These are phyloP conservation scores for Penicillium sp. DNA, from an alignment of 2,329 filamentous ascomycete genomes.

Conservation along the genomic window DNA sequence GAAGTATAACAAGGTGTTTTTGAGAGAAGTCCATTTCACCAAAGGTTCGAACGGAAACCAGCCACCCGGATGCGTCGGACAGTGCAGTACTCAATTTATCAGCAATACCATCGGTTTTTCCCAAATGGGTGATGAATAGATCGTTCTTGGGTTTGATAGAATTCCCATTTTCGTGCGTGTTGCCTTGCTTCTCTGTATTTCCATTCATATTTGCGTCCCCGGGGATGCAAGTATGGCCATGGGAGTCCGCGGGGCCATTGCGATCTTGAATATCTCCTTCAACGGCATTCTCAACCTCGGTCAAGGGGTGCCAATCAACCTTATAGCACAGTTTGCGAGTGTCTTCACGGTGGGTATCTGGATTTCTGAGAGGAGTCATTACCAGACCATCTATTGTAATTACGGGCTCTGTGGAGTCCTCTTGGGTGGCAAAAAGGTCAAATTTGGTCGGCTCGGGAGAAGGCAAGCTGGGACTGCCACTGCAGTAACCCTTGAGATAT, in stretches of 20 bases:
- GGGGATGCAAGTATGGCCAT: not conserved
- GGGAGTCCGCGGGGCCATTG: not conserved
- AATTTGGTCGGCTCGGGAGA: slow-evolving; percentile 23
- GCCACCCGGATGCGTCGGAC: slow-evolving; percentile 7
- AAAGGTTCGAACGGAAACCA: slow-evolving; percentile 8
- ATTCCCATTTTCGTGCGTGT: not conserved
- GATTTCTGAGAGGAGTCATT: slow-evolving; percentile 29
- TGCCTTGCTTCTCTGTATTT: not conserved
- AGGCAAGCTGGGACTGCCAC: slow-evolving; percentile 20
- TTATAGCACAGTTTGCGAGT: slow-evolving; percentile 26
- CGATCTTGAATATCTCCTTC: slow-evolving; percentile 6
- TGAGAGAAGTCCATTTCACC: slow-evolving; percentile 12
- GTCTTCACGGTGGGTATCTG: slow-evolving; percentile 5
- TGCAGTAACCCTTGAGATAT: slow-evolving; percentile 24
- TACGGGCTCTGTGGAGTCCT: slow-evolving; percentile 18
- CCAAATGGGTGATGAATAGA: slow-evolving; percentile 19
- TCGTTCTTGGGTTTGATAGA: not conserved
- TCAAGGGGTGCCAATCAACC: slow-evolving; percentile 23
- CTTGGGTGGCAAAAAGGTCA: slow-evolving; percentile 20
- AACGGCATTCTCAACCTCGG: not conserved
- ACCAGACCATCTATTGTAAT: slow-evolving; percentile 25
- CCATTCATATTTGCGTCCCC: not conserved
- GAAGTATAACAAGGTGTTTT: slow-evolving; percentile 23
- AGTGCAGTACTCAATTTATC: slow-evolving; percentile 13
- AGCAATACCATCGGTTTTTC: slow-evolving; percentile 11